Percentiles rank a stretch among this genome's conserved stretches.
These are phyloP conservation scores for barrel medic (Medicago truncatula) DNA, from an alignment of 306 rosid genomes.

Conservation along the genomic window DNA sequence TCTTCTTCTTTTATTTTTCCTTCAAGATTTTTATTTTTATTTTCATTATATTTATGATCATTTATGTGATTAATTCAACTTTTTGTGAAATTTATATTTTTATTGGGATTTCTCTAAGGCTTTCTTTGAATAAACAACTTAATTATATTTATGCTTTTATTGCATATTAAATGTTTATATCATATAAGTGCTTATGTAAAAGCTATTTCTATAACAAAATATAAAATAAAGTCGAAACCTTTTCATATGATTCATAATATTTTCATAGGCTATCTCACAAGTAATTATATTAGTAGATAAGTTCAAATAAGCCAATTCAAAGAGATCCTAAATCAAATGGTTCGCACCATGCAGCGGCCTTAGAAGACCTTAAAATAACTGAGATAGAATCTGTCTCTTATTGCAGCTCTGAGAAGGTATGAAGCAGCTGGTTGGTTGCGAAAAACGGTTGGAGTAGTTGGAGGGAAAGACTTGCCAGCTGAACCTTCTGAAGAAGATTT, in stretches of 20 bases:
- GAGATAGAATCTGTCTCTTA: neutral
- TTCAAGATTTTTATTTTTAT: neutral
- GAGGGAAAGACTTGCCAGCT: slow-evolving; percentile 85
- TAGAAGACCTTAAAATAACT: neutral
- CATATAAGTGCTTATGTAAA: too few relatives aligned
- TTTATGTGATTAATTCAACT: slow-evolving; percentile 8
- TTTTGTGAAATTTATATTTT: neutral
- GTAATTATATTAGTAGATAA: too few relatives aligned
- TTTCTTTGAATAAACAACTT: too few relatives aligned
- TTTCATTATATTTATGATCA: neutral
- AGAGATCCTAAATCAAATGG: too few relatives aligned
- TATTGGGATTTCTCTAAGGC: neutral
- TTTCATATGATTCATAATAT: too few relatives aligned
- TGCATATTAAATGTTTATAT: too few relatives aligned
- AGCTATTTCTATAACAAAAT: too few relatives aligned
- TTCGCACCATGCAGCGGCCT: neutral
- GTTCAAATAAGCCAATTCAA: too few relatives aligned
- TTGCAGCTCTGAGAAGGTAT: slow-evolving; percentile 81
- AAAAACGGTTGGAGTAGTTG: slow-evolving; percentile 74
- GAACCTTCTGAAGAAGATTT: slow-evolving; percentile 95
- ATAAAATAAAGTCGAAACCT: too few relatives aligned
- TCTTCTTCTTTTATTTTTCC: neutral
- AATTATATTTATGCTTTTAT: too few relatives aligned
- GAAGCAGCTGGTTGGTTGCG: slow-evolving; percentile 94
- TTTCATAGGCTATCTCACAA: too few relatives aligned